These are phyloP conservation scores for Saccharomyces hybrid DNA, from an alignment of 1,139 yeast genomes.

Conservation along the genomic window DNA sequence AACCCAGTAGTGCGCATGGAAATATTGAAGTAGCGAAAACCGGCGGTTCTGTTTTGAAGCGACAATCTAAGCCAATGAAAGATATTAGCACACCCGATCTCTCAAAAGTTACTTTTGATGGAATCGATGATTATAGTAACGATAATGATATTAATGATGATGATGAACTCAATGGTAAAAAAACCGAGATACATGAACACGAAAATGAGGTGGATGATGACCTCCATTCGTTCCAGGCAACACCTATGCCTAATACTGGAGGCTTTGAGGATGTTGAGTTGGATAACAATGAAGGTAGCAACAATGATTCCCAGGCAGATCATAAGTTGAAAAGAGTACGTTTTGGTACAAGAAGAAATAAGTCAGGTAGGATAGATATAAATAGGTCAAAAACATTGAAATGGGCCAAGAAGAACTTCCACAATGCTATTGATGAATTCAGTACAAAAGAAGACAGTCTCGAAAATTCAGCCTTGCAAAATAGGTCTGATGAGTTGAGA, in stretches of 20 bases:
- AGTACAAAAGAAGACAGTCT: conserved; percentile 13
- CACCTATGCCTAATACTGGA: conserved; percentile 14
- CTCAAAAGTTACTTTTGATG: conserved; percentile 4
- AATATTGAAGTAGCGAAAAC: conserved; percentile 5
- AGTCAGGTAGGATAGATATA: conserved; percentile 53
- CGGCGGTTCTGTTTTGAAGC: conserved; percentile 8
- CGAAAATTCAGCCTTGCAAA: conserved; percentile 15
- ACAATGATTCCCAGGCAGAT: background rate
- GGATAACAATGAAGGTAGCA: background rate
- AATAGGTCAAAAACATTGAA: conserved; percentile 33
- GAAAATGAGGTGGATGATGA: conserved; percentile 8
- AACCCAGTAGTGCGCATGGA: conserved; percentile 4
- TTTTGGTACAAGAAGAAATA: conserved; percentile 85
- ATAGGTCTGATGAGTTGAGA: conserved; percentile 36
- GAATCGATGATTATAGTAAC: conserved; percentile 9
- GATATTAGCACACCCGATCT: background rate
- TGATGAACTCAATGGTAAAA: conserved; percentile 7
- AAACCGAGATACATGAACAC: conserved; percentile 1
- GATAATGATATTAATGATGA: conserved; percentile 9
- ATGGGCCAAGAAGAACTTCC: conserved; percentile 33
- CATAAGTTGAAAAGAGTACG: conserved; percentile 59
- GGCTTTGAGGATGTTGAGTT: conserved; percentile 11
- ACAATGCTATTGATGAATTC: conserved; percentile 26
- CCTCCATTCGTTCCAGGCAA: conserved; percentile 18
- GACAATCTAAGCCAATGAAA: conserved; percentile 5